These are phyloP conservation scores for Xylaria sp. DNA, from an alignment of 2,329 filamentous ascomycete species.

Conservation along the genomic window DNA sequence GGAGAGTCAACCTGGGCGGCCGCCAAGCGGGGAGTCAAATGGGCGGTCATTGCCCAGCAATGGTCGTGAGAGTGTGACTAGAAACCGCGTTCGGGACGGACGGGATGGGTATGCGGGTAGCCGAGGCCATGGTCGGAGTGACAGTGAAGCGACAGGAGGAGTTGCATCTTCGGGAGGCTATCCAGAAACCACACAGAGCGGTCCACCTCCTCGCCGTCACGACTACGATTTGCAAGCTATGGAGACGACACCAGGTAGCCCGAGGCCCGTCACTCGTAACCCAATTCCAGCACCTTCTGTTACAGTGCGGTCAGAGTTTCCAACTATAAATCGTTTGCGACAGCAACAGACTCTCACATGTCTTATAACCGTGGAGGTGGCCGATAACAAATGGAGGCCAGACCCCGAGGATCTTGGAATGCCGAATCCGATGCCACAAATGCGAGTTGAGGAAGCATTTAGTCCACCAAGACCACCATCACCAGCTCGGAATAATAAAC, in stretches of 20 bases:
- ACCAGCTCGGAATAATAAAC: constrained; percentile 64
- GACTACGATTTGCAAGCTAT: constrained; percentile 97
- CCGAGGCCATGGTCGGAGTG: constrained; percentile 75
- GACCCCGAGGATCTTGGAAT: constrained; percentile 82
- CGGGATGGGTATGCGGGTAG: constrained; percentile 60
- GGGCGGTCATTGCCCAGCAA: constrained; percentile 39
- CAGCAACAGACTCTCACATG: constrained; percentile 97
- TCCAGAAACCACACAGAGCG: constrained; percentile 77
- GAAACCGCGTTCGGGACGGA: constrained; percentile 59
- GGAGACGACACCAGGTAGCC: constrained; percentile 84
- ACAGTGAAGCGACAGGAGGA: constrained; percentile 80
- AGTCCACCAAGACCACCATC: constrained; percentile 67
- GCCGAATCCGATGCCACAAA: constrained; percentile 57
- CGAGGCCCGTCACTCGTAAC: constrained; percentile 78
- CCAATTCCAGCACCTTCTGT: constrained; percentile 91
- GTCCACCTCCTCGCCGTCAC: constrained; percentile 77
- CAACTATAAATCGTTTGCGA: constrained; percentile 88
- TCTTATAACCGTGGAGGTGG: constrained; percentile 91
- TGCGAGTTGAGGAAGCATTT: constrained; percentile 65
- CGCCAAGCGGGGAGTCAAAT: constrained; percentile 60
- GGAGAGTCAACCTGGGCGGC: constrained; percentile 70
- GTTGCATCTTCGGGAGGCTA: constrained; percentile 82
- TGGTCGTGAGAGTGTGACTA: constrained; percentile 49
- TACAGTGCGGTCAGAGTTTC: constrained; percentile 96
- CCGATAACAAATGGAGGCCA: constrained; percentile 90